Evolutionary conservation across 257 asterid species (phyloP), one percentile per base, ranked within the genome.

Genomic region (Fraxinus cuspidata): DNA sequence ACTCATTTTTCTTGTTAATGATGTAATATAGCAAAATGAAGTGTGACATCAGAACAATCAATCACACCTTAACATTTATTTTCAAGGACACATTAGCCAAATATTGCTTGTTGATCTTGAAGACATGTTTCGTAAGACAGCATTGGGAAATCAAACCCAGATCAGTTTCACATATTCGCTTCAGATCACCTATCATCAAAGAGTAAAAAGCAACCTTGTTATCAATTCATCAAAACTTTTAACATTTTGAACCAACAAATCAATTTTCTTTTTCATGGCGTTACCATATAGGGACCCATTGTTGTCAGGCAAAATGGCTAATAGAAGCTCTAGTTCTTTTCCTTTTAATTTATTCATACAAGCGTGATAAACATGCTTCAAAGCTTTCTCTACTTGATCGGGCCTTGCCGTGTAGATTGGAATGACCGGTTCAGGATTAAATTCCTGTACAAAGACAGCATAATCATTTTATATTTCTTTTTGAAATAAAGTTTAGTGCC

Each of bases 81-180:
- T 96, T 96, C 81, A 96, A 89, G 78, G 99, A 96, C 16, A 96
- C 99, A 74, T 96, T 96, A 34, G 99, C 98, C 93, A 96, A 79
- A 35, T 96, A 96, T 79, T 96, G 99, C 84, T 94, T 94, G 88
- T 90, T 96, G 89, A 96, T 92, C 90, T 90, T 94, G 91, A 96
- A 94, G 40, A 96, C 98, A 37, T 96, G 97, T 78, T 96, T 96
- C 0, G 99, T 96, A 66, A 96, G 97, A 78, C 98, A 93, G 80
- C 98, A 94, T 79, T 96, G 99, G 80, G 99, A 85, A 82, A 94
- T 91, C 78, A 94, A 53, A 73, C 98, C 99, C 56, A 96, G 97
- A 87, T 96, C 97, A 1, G 99, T 94, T 88, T 96, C 98, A 74
- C 99, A 96, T 80, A 96, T 96, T 73, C 98, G 87, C 90, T 96